Evolutionary conservation across 768 basidiomycete species (phyloP).

Genomic region (Lyophyllum decastes): DNA sequence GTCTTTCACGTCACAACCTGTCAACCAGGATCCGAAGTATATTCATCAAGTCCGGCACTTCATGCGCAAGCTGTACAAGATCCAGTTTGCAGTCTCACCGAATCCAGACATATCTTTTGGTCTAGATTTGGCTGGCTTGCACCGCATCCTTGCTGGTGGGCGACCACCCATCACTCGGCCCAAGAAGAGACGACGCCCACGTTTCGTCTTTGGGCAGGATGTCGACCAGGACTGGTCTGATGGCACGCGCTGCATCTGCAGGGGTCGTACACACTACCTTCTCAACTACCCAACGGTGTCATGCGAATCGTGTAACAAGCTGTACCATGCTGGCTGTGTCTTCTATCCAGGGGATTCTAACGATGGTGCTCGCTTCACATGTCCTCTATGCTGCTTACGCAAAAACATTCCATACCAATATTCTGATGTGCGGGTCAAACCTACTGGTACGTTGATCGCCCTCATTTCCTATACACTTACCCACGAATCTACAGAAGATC

Average conservation of each 20-base stretch:
- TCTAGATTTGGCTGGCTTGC: slow-evolving; percentile 78
- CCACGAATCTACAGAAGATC: slow-evolving; percentile 28
- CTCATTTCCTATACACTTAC: slow-evolving; percentile 8
- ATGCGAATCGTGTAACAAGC: slow-evolving; percentile 65
- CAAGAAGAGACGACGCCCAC: slow-evolving; percentile 59
- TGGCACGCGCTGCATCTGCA: slow-evolving; percentile 79
- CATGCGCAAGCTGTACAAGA: slow-evolving; percentile 88
- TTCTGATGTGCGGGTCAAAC: slow-evolving; percentile 75
- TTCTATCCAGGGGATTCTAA: slow-evolving; percentile 57
- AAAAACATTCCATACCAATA: slow-evolving; percentile 72
- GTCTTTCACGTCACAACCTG: slow-evolving; percentile 65
- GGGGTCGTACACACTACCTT: slow-evolving; percentile 64
- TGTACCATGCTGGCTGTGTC: slow-evolving; percentile 77
- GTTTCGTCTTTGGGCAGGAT: slow-evolving; percentile 78
- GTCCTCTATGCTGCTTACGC: slow-evolving; percentile 77
- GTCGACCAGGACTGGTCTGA: slow-evolving; percentile 73
- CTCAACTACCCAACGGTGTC: slow-evolving; percentile 62
- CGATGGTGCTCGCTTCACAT: slow-evolving; percentile 49
- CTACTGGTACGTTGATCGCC: slow-evolving; percentile 47
- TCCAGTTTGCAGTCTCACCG: slow-evolving; percentile 86
- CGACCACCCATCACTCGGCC: slow-evolving; percentile 51
- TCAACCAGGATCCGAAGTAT: slow-evolving; percentile 74
- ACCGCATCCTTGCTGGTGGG: slow-evolving; percentile 75
- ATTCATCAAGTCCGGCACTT: slow-evolving; percentile 86
- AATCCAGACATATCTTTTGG: slow-evolving; percentile 82